phyloP scores from a whole-genome alignment of 2,329 filamentous ascomycete genomes.

The Neurospora sp. region DNA sequence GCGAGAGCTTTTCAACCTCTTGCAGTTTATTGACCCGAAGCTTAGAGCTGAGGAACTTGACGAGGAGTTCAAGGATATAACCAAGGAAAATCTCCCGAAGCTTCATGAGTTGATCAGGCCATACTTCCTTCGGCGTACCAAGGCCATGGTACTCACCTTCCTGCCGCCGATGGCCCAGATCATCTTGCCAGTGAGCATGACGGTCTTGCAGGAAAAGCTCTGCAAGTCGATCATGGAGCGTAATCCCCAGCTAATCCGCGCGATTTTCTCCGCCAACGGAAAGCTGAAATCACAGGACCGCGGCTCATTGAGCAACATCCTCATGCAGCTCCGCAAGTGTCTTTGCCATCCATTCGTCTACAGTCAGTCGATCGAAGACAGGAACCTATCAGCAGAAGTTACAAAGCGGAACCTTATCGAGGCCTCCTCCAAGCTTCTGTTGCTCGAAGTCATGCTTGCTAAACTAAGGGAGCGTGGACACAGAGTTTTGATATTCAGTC shows the following conservation, averaged over 20 bases:
- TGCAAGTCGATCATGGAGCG: slow-evolving; percentile 90
- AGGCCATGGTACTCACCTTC: slow-evolving; percentile 82
- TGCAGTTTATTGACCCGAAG: slow-evolving; percentile 78
- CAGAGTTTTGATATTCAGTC: slow-evolving; percentile 88
- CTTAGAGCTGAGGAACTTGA: slow-evolving; percentile 65
- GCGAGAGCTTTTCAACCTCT: slow-evolving; percentile 87
- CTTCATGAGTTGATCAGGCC: slow-evolving; percentile 75
- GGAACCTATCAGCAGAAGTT: slow-evolving; percentile 46
- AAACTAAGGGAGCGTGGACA: slow-evolving; percentile 80
- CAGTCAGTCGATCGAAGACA: slow-evolving; percentile 81
- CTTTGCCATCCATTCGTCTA: slow-evolving; percentile 96
- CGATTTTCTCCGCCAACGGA: slow-evolving; percentile 61
- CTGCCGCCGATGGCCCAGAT: slow-evolving; percentile 89
- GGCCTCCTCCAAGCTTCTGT: slow-evolving; percentile 78
- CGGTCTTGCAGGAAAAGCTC: slow-evolving; percentile 81
- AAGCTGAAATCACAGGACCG: slow-evolving; percentile 61
- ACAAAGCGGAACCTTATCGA: slow-evolving; percentile 78
- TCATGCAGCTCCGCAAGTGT: slow-evolving; percentile 91
- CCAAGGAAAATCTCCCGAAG: slow-evolving; percentile 68
- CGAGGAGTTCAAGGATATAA: slow-evolving; percentile 64
- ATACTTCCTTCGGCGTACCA: slow-evolving; percentile 66
- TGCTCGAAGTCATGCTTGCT: slow-evolving; percentile 77
- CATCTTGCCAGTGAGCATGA: slow-evolving; percentile 94
- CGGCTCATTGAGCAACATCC: slow-evolving; percentile 80
- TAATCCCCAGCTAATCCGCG: slow-evolving; percentile 77